Evolutionary conservation across 306 rosid genomes (phyloP).

Genomic region (barrel medic (Medicago truncatula)): MtrunA17r5.0-ANR NC_053043.1:40063501-40064000

Average conservation of each 20-base stretch:
- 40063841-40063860: slow-evolving; percentile 31
- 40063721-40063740: too few species aligned
- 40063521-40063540: too few species aligned
- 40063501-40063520: too few species aligned
- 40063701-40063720: too few species aligned
- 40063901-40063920: slow-evolving; percentile 62
- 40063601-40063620: too few species aligned
- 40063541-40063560: too few species aligned
- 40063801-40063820: neutral
- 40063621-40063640: too few species aligned
- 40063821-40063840: slow-evolving; percentile 55
- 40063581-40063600: too few species aligned
- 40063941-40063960: slow-evolving; percentile 70
- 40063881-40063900: slow-evolving; percentile 31
- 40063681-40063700: too few species aligned
- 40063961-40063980: slow-evolving; percentile 48
- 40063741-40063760: neutral
- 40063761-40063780: neutral
- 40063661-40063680: too few species aligned
- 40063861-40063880: slow-evolving; percentile 15
- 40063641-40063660: too few species aligned
- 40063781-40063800: neutral
- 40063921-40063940: slow-evolving; percentile 62
- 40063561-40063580: too few species aligned
- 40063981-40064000: slow-evolving; percentile 51